Conservation (phyloP, 1,284 basidiomycete species). For the Quambalaria eucalypti region DNA sequence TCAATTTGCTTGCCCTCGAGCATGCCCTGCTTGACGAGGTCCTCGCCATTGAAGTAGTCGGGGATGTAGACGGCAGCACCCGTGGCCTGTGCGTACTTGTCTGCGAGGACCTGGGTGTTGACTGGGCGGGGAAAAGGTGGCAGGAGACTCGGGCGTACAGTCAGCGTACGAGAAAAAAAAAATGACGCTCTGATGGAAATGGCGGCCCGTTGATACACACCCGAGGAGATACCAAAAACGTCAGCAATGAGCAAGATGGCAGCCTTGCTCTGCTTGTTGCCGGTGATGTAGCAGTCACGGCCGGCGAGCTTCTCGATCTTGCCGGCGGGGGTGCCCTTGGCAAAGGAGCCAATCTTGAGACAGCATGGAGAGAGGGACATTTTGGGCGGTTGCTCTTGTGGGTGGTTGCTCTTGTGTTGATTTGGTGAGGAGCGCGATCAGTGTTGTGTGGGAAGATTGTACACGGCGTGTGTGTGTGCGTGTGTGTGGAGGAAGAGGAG, state of each 20-base stretch:
- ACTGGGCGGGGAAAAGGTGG: too few species aligned
- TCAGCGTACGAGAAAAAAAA: background rate
- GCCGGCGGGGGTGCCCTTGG: constrained; percentile 13
- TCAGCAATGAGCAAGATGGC: constrained; percentile 12
- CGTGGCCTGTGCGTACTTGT: constrained; percentile 12
- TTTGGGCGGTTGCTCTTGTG: background rate
- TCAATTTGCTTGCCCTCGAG: background rate
- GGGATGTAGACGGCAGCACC: constrained; percentile 13
- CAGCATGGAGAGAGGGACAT: constrained; percentile 1
- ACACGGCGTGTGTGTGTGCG: too few species aligned
- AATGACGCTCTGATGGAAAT: background rate
- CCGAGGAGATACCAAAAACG: constrained; percentile 8
- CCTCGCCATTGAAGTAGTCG: constrained; percentile 10
- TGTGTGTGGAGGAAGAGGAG: too few species aligned
- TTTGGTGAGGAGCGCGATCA: too few species aligned
- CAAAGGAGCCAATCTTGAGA: constrained; percentile 9
- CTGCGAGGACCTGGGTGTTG: constrained; percentile 13
- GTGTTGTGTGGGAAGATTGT: too few species aligned
- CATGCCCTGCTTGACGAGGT: constrained; percentile 3
- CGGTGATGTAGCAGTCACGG: constrained; percentile 9
- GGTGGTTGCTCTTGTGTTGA: background rate
- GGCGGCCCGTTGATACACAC: too few species aligned
- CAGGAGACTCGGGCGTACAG: background rate
- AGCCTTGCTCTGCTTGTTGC: constrained; percentile 1
- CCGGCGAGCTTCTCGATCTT: constrained; percentile 7